Evolutionary conservation across 352 stramenopile genomes (phyloP).

Genomic region (Globisporangium acanthophoron): DNA sequence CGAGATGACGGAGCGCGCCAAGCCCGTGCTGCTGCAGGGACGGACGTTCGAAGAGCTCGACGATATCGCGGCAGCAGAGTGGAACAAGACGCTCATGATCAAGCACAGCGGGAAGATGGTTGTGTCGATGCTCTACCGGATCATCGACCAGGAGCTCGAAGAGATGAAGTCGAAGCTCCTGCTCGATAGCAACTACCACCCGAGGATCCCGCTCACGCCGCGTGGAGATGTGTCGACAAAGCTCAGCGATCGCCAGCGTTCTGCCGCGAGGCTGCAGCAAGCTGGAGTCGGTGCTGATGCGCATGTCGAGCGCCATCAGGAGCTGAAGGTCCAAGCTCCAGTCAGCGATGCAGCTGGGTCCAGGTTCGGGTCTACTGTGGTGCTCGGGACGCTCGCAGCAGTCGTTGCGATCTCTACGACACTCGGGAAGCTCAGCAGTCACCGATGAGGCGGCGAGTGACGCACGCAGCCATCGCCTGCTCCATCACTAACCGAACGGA

Average conservation of each 20-base stretch:
- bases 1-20: slow-evolving; percentile 43
- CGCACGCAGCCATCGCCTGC: no score
- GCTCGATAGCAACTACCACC: slow-evolving; percentile 10
- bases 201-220: slow-evolving; percentile 13
- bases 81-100: slow-evolving; percentile 83
- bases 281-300: neutral
- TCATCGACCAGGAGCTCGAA: slow-evolving; percentile 83
- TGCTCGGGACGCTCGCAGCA: slow-evolving; percentile 7
- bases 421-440: slow-evolving; percentile 1
- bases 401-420: slow-evolving; percentile 10
- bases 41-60: slow-evolving; percentile 74
- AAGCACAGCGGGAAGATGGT: slow-evolving; percentile 78
- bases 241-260: neutral
- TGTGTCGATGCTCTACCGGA: slow-evolving; percentile 76
- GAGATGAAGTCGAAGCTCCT: slow-evolving; percentile 32
- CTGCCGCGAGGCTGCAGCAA: neutral
- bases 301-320: neutral
- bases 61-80: slow-evolving; percentile 35
- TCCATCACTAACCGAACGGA: no score
- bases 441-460: neutral
- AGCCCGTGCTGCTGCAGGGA: slow-evolving; percentile 68
- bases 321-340: no score
- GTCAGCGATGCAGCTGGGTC: neutral
- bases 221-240: neutral
- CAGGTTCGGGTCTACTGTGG: neutral